Conservation (phyloP, 805 yeast species). For the Hanseniaspora opuntiae region DNA sequence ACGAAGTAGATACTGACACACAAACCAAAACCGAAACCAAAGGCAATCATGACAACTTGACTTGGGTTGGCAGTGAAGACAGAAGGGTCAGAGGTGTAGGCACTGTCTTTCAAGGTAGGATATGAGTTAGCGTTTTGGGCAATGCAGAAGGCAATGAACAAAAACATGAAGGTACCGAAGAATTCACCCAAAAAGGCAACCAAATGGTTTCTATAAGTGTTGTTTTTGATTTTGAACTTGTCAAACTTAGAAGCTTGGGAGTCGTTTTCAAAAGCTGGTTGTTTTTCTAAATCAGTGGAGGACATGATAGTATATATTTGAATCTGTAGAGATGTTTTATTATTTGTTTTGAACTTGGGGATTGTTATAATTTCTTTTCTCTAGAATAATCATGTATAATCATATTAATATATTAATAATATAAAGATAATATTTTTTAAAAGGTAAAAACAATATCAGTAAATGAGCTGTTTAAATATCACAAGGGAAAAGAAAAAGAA, state of each 20-base stretch:
- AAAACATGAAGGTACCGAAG: conserved; percentile 71
- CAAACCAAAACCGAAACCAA: conserved; percentile 79
- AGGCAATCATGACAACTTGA: conserved; percentile 62
- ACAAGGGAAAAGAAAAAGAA: too few species aligned
- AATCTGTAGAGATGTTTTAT: neutral
- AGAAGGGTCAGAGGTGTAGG: conserved; percentile 40
- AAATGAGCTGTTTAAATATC: too few species aligned
- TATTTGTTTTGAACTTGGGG: neutral
- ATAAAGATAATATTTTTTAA: too few species aligned
- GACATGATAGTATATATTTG: neutral
- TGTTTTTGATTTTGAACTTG: conserved; percentile 15
- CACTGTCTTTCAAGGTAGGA: conserved; percentile 21
- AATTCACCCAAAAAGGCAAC: conserved; percentile 70
- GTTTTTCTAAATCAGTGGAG: conserved; percentile 7
- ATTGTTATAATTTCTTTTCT: too few species aligned
- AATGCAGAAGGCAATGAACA: conserved; percentile 70
- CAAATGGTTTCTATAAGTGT: conserved; percentile 42
- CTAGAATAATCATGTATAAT: too few species aligned
- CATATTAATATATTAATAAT: too few species aligned
- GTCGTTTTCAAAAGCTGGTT: neutral
- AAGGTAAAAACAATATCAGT: too few species aligned
- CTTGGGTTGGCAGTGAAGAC: conserved; percentile 43
- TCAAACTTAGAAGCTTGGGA: neutral
- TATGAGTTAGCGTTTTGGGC: conserved; percentile 71
- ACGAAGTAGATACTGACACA: conserved; percentile 51